Evolutionary conservation across 352 stramenopile species (phyloP).

Genomic region (Peronospora farinosa): DNA sequence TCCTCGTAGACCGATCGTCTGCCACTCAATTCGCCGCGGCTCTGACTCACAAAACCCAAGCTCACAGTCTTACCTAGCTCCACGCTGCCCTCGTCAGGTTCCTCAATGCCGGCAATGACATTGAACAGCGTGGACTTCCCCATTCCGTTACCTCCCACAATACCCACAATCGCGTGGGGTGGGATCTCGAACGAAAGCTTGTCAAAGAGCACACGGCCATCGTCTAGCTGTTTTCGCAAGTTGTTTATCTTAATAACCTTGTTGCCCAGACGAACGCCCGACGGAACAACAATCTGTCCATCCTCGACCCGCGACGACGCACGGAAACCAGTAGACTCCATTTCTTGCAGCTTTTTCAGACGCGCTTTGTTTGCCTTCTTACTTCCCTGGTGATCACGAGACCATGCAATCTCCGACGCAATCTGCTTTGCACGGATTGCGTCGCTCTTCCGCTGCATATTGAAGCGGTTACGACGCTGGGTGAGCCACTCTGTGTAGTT

Average conservation of each 20-base stretch:
- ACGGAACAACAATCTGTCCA: constrained; percentile 87
- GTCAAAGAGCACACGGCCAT: constrained; percentile 87
- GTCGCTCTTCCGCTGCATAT: constrained; percentile 92
- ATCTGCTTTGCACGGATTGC: constrained; percentile 89
- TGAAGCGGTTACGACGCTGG: constrained; percentile 90
- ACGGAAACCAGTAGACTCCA: constrained; percentile 65
- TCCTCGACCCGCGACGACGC: constrained; percentile 69
- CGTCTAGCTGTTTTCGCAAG: constrained; percentile 64
- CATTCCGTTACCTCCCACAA: constrained; percentile 96
- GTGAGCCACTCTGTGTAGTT: constrained; percentile 98
- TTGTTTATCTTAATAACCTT: constrained; percentile 86
- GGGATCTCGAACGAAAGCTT: constrained; percentile 92
- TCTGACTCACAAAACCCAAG: constrained; percentile 75
- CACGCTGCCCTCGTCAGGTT: constrained; percentile 69
- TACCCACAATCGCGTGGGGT: constrained; percentile 93
- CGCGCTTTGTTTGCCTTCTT: constrained; percentile 90
- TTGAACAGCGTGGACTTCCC: constrained; percentile 97
- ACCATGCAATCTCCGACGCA: constrained; percentile 91
- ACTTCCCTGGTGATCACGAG: constrained; percentile 74
- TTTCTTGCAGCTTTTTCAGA: constrained; percentile 88
- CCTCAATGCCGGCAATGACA: constrained; percentile 90
- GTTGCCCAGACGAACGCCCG: constrained; percentile 88
- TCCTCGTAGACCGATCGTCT: constrained; percentile 75
- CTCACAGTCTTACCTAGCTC: constrained; percentile 75
- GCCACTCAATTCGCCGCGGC: constrained; percentile 57